Percentiles rank a stretch among this genome's conserved stretches.
phyloP scores from a whole-genome alignment of 1,284 basidiomycete species.

The Ustilago hordei region DNA sequence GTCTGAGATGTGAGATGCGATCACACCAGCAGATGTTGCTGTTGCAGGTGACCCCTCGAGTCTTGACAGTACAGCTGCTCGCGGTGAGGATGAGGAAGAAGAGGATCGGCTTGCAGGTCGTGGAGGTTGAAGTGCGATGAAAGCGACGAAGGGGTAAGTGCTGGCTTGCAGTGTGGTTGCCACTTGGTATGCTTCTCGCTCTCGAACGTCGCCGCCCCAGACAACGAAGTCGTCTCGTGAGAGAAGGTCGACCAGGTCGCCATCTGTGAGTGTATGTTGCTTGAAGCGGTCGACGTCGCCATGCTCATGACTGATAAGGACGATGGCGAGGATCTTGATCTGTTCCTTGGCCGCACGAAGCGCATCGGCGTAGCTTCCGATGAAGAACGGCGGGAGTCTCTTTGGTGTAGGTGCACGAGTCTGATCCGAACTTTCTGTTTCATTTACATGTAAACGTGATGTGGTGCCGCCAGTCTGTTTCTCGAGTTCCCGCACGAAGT shows the following conservation, averaged over 20 bases:
- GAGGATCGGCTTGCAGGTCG: constrained; percentile 36
- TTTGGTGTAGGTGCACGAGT: constrained; percentile 22
- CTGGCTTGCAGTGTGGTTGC: constrained; percentile 86
- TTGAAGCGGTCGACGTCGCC: constrained; percentile 89
- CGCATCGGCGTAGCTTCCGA: constrained; percentile 85
- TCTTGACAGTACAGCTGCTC: constrained; percentile 59
- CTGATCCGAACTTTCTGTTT: neutral
- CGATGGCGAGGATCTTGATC: constrained; percentile 79
- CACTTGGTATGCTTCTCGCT: constrained; percentile 85
- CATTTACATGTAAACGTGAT: constrained; percentile 10
- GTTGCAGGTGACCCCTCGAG: constrained; percentile 57
- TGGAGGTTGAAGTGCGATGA: constrained; percentile 84
- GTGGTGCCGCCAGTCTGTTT: constrained; percentile 33
- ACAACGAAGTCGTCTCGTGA: constrained; percentile 80
- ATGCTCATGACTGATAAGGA: constrained; percentile 90
- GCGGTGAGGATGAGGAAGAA: constrained; percentile 26
- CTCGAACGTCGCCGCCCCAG: constrained; percentile 86
- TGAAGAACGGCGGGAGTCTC: constrained; percentile 74
- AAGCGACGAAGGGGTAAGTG: constrained; percentile 91
- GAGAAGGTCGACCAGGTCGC: constrained; percentile 77
- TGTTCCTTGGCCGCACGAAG: constrained; percentile 79
- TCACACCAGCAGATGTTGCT: constrained; percentile 41
- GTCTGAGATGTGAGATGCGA: constrained; percentile 56
- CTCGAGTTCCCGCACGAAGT: constrained; percentile 49
- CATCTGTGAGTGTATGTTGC: constrained; percentile 82